Conservation (phyloP, 2,329 filamentous ascomycete species). For the Aureobasidium sp. region DNA sequence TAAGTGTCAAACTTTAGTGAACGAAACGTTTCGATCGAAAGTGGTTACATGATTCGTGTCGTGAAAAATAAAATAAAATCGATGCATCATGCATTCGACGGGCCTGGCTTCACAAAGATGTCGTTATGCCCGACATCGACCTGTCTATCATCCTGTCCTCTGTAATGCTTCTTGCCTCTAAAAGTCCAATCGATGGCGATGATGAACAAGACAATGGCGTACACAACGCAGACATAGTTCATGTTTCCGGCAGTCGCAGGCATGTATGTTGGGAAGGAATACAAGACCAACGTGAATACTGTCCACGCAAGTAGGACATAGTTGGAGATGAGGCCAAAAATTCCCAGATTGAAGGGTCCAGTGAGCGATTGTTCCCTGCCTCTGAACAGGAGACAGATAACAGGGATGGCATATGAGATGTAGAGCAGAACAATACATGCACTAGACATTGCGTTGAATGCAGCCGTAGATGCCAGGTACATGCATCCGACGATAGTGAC, state of each 20-base stretch:
- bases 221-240: constrained; percentile 34
- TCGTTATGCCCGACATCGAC: background rate
- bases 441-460: constrained; percentile 40
- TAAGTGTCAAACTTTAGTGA: background rate
- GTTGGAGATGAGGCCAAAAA: constrained; percentile 37
- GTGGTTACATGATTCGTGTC: background rate
- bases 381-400: constrained; percentile 39
- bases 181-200: constrained; percentile 33
- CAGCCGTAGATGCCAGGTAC: constrained; percentile 37
- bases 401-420: constrained; percentile 41
- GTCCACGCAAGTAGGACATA: constrained; percentile 42
- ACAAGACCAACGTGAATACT: constrained; percentile 42
- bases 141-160: constrained; percentile 3
- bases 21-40: background rate
- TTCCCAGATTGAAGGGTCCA: constrained; percentile 45
- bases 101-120: background rate
- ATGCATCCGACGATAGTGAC: constrained; percentile 42
- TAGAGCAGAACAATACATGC: constrained; percentile 54
- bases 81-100: background rate
- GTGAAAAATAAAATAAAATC: background rate
- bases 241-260: constrained; percentile 15
- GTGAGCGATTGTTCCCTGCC: constrained; percentile 40
- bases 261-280: constrained; percentile 15
- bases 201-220: constrained; percentile 34
- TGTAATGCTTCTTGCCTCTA: constrained; percentile 30